These are phyloP conservation scores for Penicillium alfredii DNA, from an alignment of 495 filamentous ascomycete species.

Conservation along the genomic window DNA sequence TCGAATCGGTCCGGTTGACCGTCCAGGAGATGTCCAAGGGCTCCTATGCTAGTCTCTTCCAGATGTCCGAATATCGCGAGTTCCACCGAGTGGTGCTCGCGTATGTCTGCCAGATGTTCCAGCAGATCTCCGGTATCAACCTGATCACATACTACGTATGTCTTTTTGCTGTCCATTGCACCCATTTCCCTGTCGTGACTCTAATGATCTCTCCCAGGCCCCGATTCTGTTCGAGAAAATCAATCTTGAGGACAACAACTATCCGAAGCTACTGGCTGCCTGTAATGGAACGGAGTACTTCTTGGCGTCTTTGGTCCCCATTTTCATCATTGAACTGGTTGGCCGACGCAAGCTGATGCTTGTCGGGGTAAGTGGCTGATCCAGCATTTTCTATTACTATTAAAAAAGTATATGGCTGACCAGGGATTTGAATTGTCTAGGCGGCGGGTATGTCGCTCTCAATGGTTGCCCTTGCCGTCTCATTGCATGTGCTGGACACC, in stretches of 20 bases:
- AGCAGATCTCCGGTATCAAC: constrained; percentile 72
- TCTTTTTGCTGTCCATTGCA: too few relatives aligned
- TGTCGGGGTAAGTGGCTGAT: too few relatives aligned
- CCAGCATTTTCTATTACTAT: too few relatives aligned
- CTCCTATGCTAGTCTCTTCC: constrained; percentile 64
- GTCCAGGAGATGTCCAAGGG: constrained; percentile 56
- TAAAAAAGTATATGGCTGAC: too few relatives aligned
- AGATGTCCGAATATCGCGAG: constrained; percentile 64
- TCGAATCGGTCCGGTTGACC: constrained; percentile 66
- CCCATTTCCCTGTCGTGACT: too few relatives aligned
- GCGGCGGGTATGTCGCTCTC: constrained; percentile 60
- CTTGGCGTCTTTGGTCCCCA: constrained; percentile 61
- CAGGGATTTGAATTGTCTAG: too few relatives aligned
- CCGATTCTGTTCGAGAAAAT: too few relatives aligned
- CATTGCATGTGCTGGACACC: too few relatives aligned
- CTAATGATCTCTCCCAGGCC: too few relatives aligned
- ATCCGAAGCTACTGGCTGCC: constrained; percentile 60
- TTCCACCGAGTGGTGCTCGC: constrained; percentile 66
- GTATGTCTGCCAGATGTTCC: constrained; percentile 73
- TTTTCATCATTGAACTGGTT: constrained; percentile 63
- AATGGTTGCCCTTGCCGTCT: constrained; percentile 61
- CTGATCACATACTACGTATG: constrained; percentile 74
- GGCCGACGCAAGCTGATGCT: constrained; percentile 68
- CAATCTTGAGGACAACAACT: constrained; percentile 59
- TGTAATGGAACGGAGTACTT: constrained; percentile 71